Base-by-base conservation (phyloP, 352 stramenopile species). In the Elongisporangium prolatum region DNA sequence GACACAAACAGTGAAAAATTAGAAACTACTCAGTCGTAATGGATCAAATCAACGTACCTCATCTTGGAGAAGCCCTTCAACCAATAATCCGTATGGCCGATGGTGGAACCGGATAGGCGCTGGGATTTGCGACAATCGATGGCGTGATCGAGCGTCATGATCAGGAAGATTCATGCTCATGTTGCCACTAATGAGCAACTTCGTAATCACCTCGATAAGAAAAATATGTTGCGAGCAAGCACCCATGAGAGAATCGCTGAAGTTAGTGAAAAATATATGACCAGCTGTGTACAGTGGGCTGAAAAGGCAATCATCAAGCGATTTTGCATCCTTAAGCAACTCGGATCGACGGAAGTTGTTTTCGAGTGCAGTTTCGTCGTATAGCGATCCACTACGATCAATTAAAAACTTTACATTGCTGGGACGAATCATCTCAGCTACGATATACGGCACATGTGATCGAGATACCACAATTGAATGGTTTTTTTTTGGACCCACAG, bases 371-470 rank as follows among this genome's bases (percentile, higher is more conserved):
- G 74, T 72, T 34, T 71, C 63, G 48, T 89, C 68, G 28, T 80
- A 86, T 14, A 80, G 57, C 0, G 68, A 77, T 5, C 68, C 68
- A 21, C 68, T 84, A 16, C 68, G 64, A 28, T 89, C 80, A 37
- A 79, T 68, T 3, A 89, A 71, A 38, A 89, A 89, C 59, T 89
- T 89, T 21, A 84, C 74, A 38, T 89, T 89, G 48, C 77, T 89
- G 0, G 77, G 80, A 6, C 77, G 68, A 60, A 88, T 88, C 80
- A 88, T 89, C 52, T 89, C 80, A 14, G 75, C 72, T 8, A 88
- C 80, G 11, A 89, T 73, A 53, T 77, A 85, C 1, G 77, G 80
- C n/a, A 72, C 72, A 3, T 52, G 8, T 13, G 52, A 34, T 16
- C 52, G 18, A 1, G 38, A n/a, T 47, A 56, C 24, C 14, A 9